These are phyloP conservation scores for Astrothelium macrocarpum DNA, from an alignment of 495 filamentous ascomycete species.

Conservation along the genomic window DNA sequence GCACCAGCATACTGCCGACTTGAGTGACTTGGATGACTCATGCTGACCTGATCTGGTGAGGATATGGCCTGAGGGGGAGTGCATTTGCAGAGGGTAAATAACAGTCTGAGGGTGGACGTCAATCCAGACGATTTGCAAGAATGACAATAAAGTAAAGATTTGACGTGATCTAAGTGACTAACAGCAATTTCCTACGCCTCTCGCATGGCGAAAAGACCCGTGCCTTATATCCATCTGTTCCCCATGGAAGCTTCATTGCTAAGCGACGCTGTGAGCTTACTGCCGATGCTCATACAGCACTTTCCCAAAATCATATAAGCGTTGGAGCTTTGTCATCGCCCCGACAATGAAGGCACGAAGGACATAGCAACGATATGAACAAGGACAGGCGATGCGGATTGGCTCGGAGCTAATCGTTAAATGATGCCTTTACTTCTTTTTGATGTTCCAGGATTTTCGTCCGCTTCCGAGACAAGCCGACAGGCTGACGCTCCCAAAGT, in stretches of 20 bases:
- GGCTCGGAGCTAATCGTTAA: not conserved
- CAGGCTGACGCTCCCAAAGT: not conserved
- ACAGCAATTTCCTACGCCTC: not conserved
- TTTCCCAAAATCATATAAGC: not conserved
- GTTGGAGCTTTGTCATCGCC: not conserved
- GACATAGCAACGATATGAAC: not conserved
- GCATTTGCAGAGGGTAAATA: not conserved
- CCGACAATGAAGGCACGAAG: not conserved
- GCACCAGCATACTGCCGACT: not conserved
- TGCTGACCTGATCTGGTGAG: not conserved
- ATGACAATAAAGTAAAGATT: too few species aligned
- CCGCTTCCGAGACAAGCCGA: not conserved
- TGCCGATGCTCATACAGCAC: not conserved
- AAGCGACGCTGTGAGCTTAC: not conserved
- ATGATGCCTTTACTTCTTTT: not conserved
- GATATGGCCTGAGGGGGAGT: not conserved
- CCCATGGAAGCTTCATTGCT: not conserved
- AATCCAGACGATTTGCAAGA: too few species aligned
- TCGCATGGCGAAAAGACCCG: not conserved
- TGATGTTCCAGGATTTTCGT: not conserved
- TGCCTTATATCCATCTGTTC: not conserved
- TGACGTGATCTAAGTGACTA: not conserved
- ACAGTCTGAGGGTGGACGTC: too few species aligned
- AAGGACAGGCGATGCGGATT: not conserved
- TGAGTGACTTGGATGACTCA: not conserved